Evolutionary conservation across 2,329 filamentous ascomycete species (phyloP), one percentile per base, ranked within the genome.

Genomic region (Fusarium sp.): DNA sequence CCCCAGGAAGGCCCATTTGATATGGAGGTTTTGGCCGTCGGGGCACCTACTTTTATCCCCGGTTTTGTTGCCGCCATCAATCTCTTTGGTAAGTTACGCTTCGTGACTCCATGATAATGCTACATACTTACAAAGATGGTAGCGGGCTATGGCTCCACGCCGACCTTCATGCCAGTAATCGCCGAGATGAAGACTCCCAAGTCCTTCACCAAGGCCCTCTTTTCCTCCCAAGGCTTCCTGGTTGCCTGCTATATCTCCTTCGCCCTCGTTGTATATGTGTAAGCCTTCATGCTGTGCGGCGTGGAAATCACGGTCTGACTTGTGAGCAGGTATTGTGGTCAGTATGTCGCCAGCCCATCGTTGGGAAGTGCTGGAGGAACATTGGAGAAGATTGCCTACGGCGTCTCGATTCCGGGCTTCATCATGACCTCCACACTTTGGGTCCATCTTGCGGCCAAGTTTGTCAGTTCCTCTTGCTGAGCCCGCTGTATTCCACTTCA

Each of bases 261-360:
- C 47, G 67, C 66, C 5, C 37, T 67, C 0, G 73, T 76, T 7
- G 71, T 77, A 9, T 77, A 77, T 35, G n/a, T 68, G 74, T 76
- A 57, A 65, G 72, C 17, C 0, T 7, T 15, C 17, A 8, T 17
- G 22, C 2, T 7, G 15, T 33, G 6, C 9, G 27, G 2, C 4
- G 2, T 10, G 6, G 12, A 4, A 9, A 35, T 6, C 52, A 25
- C 2, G 2, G 27, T 12, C n/a, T 37, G 4, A 65, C 27, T 20
- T 25, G 6, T 66, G 20, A 54, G 25, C 75, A 82, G 82, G 62
- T 86, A 79, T 69, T 85, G 83, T 65, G 85, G 85, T 0, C 82
- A 82, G 1, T 85, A 82, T 63, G 83, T 87, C 4, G 81, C 84
- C 0, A 85, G 83, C 0, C 85, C 85, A 0, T 84, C 85, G 2